Evolutionary conservation across 2,329 filamentous ascomycete genomes (phyloP), one percentile per base, ranked within the genome.

Genomic region (Talaromyces sp.): DNA sequence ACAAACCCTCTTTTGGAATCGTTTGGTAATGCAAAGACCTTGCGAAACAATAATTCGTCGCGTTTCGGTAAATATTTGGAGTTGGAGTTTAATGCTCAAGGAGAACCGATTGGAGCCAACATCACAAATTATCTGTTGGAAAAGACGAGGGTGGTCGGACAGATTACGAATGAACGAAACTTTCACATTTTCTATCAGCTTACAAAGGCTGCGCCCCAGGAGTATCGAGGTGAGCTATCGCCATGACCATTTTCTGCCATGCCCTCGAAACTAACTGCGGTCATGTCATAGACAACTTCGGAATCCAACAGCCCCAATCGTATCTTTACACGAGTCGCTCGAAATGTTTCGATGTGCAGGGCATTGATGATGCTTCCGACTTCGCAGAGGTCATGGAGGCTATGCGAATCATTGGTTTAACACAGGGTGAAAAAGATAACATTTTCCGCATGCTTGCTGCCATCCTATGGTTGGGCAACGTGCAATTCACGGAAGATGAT

Each of bases 171-270:
- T 77, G 95, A 99, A 84, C 88, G 95, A 71, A 98, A 97, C 80
- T 99, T 99, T 79, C 95, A 99, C 80, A 98, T 99, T 73, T 99
- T 99, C 78, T 99, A 99, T 80, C 95, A 99, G 78, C 97, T 98
- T 78, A 92, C 95, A 56, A 99, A 98, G 80, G 93, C 91, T 3
- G 94, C 94, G 10, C 90, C 93, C n/a, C 85, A 90, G 70, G 87
- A 90, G 66, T 96, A 98, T 79, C 86, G 92, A 76, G 82, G 83
- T 84, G 78, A 66, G 74, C 61, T 57, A 37, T 45, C 63, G 25
- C 31, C 59, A 33, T 27, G 27, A 13, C 33, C 43, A 37, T 1
- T 15, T 31, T 52, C 27, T 58, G 22, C 33, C 13, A 31, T 15
- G 27, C 15, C 22, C 25, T 47, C 13, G n/a, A 11, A 15, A 47